Base-by-base conservation (phyloP, 805 yeast species). In the Debaryomyces tyrocola region DNA sequence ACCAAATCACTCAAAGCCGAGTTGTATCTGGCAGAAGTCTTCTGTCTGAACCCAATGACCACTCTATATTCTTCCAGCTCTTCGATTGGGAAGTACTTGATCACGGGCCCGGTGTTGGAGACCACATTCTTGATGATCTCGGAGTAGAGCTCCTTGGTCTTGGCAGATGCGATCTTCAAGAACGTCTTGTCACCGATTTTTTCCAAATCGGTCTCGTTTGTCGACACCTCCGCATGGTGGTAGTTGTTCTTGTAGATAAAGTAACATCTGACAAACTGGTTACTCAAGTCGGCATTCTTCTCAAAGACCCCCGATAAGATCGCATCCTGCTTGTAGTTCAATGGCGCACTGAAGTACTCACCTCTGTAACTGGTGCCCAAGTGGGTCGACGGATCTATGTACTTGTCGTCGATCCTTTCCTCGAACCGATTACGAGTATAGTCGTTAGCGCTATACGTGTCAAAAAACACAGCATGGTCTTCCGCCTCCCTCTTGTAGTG, bases 381-480 rank as follows among this genome's bases (percentile, higher is more conserved):
- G 14, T 64, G 58, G 41, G 60, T 53, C 2, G 73, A 66, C 18
- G 79, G 75, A 64, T 87, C 91, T 55, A 92, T 75, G 66, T 88
- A 92, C 58, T 78, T 74, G 58, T 85, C 87, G 69, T 94, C 98
- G 51, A 94, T 89, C 53, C 83, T 73, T 49, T 78, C 75, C 69
- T 90, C 96, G 58, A 84, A 85, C 43, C 67, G 67, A 48, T 68
- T 74, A 43, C 79, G 65, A 35, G 66, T 64, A 44, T 62, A 60
- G 40, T 69, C 67, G 37, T 63, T 66, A 9, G 73, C 59, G 10
- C 82, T 84, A 12, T 83, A 74, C 29, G 95, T 83, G 62, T 89
- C 96, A 65, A 92, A 88, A 64, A 87, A 94, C 31, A 90, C 94
- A 1, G 97, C 97, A 60, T 90, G 96, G 62, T 87, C 91, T 14